Base-by-base conservation (phyloP, 768 basidiomycete genomes). In the Suillus tomentosus region DNA sequence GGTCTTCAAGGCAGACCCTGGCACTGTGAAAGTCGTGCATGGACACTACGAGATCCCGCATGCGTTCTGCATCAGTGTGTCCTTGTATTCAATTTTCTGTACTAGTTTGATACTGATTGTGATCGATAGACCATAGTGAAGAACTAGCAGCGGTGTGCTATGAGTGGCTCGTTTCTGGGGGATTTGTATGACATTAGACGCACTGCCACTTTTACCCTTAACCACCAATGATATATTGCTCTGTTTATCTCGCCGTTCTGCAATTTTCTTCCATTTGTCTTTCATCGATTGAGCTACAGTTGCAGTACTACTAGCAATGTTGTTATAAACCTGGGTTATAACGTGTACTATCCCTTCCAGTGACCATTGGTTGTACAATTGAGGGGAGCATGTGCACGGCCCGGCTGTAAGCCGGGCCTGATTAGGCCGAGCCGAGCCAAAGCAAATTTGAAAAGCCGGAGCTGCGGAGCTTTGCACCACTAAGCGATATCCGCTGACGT, bases 1-100 rank as follows among this genome's bases (percentile, higher is more conserved):
- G 3, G 73, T 71, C 5, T 74, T 88, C 61, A 74, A 78, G 24
- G 74, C 76, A 5, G 74, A 79, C 37, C 62, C 62, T 51, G 72
- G 64, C 27, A 71, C 71, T 50, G 70, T 66, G 39, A 79, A 72
- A 65, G 75, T 86, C 37, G 80, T 81, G 31, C 79, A 82, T 67
- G 85, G 79, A 4, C 74, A 73, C 6, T 70, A 76, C 7, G 80
- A 79, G 39, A 80, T 90, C 43, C 88, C 87, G 3, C 91, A 92
- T 72, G 85, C 87, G 17, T 92, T 92, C 71, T 91, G 87, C 71
- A 85, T 93, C 58, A 84, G 88, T 91, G 67, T 70, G 87, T 79
- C 31, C 43, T 19, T 17, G 5, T 43, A 47, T 39, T 5, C 56
- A 31, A 60, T 5, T 34, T 61, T 36, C 40, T 59, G 39, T 7